Conservation (phyloP, 352 stramenopile species). For the Phytophthora hybrid region DNA sequence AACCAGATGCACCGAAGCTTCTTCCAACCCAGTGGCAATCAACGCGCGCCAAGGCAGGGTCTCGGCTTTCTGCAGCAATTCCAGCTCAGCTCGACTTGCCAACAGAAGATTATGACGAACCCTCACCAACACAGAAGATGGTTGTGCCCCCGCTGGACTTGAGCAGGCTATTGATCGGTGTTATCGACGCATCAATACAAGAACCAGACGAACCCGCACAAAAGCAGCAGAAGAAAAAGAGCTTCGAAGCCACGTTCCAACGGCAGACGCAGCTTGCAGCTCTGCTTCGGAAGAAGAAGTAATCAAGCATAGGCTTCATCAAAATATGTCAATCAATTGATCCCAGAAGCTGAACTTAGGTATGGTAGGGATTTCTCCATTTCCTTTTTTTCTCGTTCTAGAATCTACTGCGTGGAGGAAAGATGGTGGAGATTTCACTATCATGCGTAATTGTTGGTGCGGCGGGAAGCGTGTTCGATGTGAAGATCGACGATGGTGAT, state of each 20-base stretch:
- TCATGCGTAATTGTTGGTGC: no score
- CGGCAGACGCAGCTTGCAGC: conserved; percentile 60
- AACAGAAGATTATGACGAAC: conserved; percentile 9
- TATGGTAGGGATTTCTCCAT: no score
- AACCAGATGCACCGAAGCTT: conserved; percentile 25
- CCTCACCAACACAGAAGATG: conserved; percentile 14
- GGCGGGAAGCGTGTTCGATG: no score
- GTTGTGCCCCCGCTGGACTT: conserved; percentile 45
- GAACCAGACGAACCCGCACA: conserved; percentile 25
- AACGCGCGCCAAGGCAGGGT: conserved; percentile 48
- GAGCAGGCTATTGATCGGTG: conserved; percentile 13
- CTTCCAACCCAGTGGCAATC: conserved; percentile 69
- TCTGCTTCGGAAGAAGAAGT: conserved; percentile 60
- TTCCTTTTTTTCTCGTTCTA: no score
- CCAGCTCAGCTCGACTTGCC: conserved; percentile 4
- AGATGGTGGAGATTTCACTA: no score
- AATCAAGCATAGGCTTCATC: neutral
- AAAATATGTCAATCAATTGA: no score
- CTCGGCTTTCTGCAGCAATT: conserved; percentile 17
- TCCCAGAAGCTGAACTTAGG: no score
- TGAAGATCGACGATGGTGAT: no score
- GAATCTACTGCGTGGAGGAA: no score
- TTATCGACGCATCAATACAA: conserved; percentile 12
- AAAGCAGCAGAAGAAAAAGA: conserved; percentile 49
- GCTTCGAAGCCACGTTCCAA: conserved; percentile 58